phyloP scores from a whole-genome alignment of 2,329 filamentous ascomycete species.

The Grosmannia clavigera region DNA sequence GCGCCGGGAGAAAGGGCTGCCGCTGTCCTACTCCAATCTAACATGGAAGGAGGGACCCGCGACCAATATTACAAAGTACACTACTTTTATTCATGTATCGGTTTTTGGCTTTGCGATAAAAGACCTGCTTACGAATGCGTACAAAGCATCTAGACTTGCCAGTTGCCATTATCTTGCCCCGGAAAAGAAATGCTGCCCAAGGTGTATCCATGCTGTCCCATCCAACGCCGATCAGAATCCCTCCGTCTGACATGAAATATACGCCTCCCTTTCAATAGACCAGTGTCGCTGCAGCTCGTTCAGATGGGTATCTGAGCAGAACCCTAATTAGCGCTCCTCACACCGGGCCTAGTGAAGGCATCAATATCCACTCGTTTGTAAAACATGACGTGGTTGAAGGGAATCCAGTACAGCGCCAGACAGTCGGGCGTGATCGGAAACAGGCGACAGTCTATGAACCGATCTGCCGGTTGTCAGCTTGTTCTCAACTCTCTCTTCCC shows the following conservation, averaged over 20 bases:
- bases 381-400: slow-evolving; percentile 46
- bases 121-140: too few relatives aligned
- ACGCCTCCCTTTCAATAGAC: not conserved
- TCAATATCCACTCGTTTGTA: slow-evolving; percentile 50
- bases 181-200: not conserved
- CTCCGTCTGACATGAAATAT: not conserved
- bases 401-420: slow-evolving; percentile 73
- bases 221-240: not conserved
- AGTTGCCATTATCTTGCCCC: not conserved
- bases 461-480: slow-evolving; percentile 35
- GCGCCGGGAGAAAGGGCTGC: too few relatives aligned
- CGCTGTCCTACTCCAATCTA: too few relatives aligned
- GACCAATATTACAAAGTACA: too few relatives aligned
- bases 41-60: too few relatives aligned
- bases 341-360: slow-evolving; percentile 18
- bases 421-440: slow-evolving; percentile 66
- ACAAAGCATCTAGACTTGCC: too few relatives aligned
- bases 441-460: slow-evolving; percentile 62
- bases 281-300: too few relatives aligned
- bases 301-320: too few relatives aligned
- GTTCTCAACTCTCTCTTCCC: not conserved
- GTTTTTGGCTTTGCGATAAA: too few relatives aligned
- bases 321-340: not conserved
- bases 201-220: not conserved
- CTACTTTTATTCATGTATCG: too few relatives aligned